A percentile compares a stretch with the other conserved stretches of the same genome.
Evolutionary conservation across 495 filamentous ascomycete species (phyloP).

Genomic region (Penicillium manginii): DNA sequence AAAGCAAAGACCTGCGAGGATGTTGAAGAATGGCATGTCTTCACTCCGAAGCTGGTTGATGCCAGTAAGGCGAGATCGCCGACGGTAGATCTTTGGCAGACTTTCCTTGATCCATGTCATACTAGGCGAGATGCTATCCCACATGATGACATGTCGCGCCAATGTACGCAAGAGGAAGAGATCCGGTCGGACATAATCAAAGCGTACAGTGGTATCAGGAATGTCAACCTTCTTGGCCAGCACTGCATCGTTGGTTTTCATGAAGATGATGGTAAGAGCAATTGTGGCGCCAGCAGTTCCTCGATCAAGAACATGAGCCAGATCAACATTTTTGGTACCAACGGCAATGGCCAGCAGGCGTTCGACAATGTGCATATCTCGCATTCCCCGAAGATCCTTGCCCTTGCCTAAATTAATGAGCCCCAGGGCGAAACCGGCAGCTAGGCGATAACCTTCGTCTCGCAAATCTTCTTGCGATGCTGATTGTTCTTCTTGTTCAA

Average conservation of each 20-base stretch:
- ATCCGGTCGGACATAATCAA: slow-evolving; percentile 94
- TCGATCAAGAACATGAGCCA: slow-evolving; percentile 90
- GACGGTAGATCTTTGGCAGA: slow-evolving; percentile 68
- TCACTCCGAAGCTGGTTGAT: slow-evolving; percentile 65
- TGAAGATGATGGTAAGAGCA: slow-evolving; percentile 91
- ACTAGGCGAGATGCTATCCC: slow-evolving; percentile 75
- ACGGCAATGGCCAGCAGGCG: slow-evolving; percentile 83
- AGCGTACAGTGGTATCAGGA: slow-evolving; percentile 84
- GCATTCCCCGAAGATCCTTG: slow-evolving; percentile 81
- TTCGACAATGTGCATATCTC: slow-evolving; percentile 92
- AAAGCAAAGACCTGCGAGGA: slow-evolving; percentile 86
- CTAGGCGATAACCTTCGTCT: slow-evolving; percentile 91
- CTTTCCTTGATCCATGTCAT: slow-evolving; percentile 74
- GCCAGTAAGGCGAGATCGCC: slow-evolving; percentile 53
- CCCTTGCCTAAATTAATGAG: slow-evolving; percentile 95
- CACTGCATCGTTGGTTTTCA: slow-evolving; percentile 92
- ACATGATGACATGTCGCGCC: slow-evolving; percentile 91
- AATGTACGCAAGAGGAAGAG: slow-evolving; percentile 88
- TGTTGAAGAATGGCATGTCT: slow-evolving; percentile 91
- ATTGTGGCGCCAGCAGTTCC: slow-evolving; percentile 89
- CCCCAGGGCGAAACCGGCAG: slow-evolving; percentile 91
- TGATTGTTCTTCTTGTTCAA: slow-evolving; percentile 71
- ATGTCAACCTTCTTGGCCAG: slow-evolving; percentile 92
- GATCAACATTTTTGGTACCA: slow-evolving; percentile 80
- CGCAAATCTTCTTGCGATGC: slow-evolving; percentile 70